These are phyloP conservation scores for Cercospora sp. DNA, from an alignment of 2,329 filamentous ascomycete species.

Conservation along the genomic window DNA sequence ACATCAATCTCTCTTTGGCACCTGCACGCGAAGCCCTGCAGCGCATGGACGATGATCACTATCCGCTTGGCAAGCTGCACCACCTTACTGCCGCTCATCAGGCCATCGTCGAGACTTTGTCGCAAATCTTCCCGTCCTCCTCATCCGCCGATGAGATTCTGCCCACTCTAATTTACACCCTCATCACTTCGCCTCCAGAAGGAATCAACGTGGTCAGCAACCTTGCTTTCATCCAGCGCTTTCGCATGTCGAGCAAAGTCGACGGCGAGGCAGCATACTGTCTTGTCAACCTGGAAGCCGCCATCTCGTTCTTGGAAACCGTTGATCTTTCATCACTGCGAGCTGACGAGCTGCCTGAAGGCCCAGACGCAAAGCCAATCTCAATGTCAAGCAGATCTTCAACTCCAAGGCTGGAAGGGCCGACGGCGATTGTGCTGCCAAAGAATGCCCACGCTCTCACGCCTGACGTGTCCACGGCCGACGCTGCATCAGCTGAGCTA, in stretches of 20 bases:
- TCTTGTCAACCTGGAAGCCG: conserved; percentile 90
- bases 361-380: conserved; percentile 57
- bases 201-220: conserved; percentile 90
- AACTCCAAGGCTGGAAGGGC: conserved; percentile 47
- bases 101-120: conserved; percentile 85
- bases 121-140: conserved; percentile 64
- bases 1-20: conserved; percentile 71
- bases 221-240: conserved; percentile 88
- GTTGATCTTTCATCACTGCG: conserved; percentile 89
- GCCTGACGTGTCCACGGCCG: conserved; percentile 37
- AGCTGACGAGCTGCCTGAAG: conserved; percentile 70
- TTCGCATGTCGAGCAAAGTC: conserved; percentile 80
- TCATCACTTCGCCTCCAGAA: conserved; percentile 86
- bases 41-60: conserved; percentile 82
- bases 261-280: conserved; percentile 96
- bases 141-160: conserved; percentile 97
- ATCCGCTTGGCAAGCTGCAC: conserved; percentile 87
- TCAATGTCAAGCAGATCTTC: conserved; percentile 46
- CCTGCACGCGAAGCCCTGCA: conserved; percentile 67
- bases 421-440: conserved; percentile 37
- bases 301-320: conserved; percentile 90
- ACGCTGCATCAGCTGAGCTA: conserved; percentile 32
- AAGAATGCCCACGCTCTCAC: conserved; percentile 33
- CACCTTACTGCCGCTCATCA: conserved; percentile 87
- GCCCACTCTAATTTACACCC: conserved; percentile 91